phyloP scores from a whole-genome alignment of 2,329 filamentous ascomycete species.

The Colletotrichum destructivum region DNA sequence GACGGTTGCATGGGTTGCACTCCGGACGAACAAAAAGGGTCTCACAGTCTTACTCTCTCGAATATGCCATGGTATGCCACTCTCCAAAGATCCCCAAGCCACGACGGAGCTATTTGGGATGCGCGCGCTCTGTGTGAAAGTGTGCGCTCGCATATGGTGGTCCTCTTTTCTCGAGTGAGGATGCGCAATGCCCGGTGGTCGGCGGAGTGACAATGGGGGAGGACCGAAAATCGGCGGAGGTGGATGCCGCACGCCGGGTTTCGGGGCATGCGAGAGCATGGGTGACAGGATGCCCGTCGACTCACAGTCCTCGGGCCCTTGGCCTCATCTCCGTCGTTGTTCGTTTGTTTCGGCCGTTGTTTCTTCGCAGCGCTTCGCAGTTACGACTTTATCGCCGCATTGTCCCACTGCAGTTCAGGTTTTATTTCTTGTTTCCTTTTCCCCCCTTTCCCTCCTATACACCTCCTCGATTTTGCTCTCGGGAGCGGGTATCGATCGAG shows the following conservation, averaged over 20 bases:
- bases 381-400: constrained; percentile 33
- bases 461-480: not conserved
- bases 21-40: not conserved
- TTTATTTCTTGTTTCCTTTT: not conserved
- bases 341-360: constrained; percentile 30
- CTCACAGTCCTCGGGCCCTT: constrained; percentile 11
- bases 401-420: constrained; percentile 7
- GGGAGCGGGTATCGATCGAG: constrained; percentile 16
- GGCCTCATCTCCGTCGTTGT: constrained; percentile 16
- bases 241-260: constrained; percentile 40
- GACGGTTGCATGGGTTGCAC: not conserved
- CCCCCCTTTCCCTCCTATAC: too few relatives aligned
- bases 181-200: constrained; percentile 40
- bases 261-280: constrained; percentile 40
- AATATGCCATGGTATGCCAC: not conserved
- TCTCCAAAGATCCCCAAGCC: constrained; percentile 15
- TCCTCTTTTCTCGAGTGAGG: not conserved
- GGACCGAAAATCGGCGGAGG: constrained; percentile 41
- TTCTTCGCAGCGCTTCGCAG: constrained; percentile 34
- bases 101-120: constrained; percentile 11
- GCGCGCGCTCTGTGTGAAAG: not conserved
- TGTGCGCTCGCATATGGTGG: constrained; percentile 8
- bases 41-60: not conserved
- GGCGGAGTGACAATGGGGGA: constrained; percentile 42
- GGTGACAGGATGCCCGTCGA: constrained; percentile 16